Evolutionary conservation across 2,329 filamentous ascomycete genomes (phyloP), one percentile per base, ranked within the genome.

Genomic region (Geosmithia flava): DNA sequence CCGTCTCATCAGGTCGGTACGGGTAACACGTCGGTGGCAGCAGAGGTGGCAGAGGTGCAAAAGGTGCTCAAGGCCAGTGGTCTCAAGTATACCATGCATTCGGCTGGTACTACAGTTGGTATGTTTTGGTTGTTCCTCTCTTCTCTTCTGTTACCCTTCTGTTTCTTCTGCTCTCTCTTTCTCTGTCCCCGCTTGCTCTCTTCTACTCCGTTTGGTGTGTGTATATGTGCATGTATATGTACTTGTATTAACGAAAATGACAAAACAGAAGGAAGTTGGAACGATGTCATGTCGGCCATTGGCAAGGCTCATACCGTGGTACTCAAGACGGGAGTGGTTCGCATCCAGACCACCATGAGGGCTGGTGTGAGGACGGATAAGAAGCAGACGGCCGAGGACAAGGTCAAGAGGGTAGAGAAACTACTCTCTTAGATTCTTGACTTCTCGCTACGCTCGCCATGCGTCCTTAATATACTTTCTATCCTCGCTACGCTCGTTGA

Each of bases 21-120:
- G 17, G 81, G 80, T 45, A 81, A 68, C 41, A 74, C 80, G 47
- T 89, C 86, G 2, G 85, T 91, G 16, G 84, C 87, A 4, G 79
- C 83, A 55, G 86, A 97, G 62, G 81, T 98, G 29, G 91, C 91
- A 33, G 82, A 85, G 53, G 88, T 97, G 39, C 91, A 97, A 69
- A 80, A 83, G 49, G 74, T 97, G 37, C 75, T 98, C 57, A 81
- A 85, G 65, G 80, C 78, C 48, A 93, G 85, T 56, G 88, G 88
- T 2, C 65, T 97, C 53, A 82, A 80, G 53, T 91, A 90, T 62
- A 81, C 77, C 44, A 93, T 97, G 87, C 91, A 97, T 67, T 90
- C 87, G 23, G 90, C 89, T 2, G 93, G 91, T 13, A 96, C 91
- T 0, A 97, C 91, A 0, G 78, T 97, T 48, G 89, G 88, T 93